These are phyloP conservation scores for Glycine tomentella DNA, from an alignment of 306 rosid species.

Conservation along the genomic window DNA sequence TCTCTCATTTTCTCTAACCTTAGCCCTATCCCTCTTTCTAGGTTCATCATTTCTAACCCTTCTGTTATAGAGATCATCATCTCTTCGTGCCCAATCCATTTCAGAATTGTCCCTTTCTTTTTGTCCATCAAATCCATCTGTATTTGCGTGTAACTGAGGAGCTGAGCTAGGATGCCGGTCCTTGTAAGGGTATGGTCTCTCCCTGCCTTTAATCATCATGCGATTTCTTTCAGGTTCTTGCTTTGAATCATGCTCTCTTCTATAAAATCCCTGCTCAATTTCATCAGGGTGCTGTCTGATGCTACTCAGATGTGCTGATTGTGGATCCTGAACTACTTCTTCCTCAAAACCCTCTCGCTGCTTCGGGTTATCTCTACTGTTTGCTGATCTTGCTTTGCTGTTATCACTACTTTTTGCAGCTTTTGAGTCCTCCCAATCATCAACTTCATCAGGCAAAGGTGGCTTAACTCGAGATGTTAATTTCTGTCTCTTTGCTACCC, in stretches of 20 bases:
- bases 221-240: conserved; percentile 79
- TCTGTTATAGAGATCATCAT: conserved; percentile 80
- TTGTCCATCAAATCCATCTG: conserved; percentile 78
- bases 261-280: conserved; percentile 65
- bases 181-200: conserved; percentile 69
- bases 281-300: conserved; percentile 67
- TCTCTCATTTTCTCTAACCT: conserved; percentile 69
- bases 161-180: conserved; percentile 75
- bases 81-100: conserved; percentile 76
- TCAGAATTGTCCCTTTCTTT: conserved; percentile 85
- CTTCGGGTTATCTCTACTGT: conserved; percentile 85
- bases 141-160: conserved; percentile 68
- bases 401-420: conserved; percentile 96
- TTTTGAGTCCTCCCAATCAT: conserved; percentile 83
- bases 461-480: conserved; percentile 67
- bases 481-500: conserved; percentile 56
- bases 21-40: conserved; percentile 87
- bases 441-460: conserved; percentile 62
- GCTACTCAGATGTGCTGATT: conserved; percentile 60
- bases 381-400: conserved; percentile 94
- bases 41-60: conserved; percentile 80
- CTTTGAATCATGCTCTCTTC: conserved; percentile 69
- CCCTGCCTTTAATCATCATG: conserved; percentile 64
- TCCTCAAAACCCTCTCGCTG: conserved; percentile 83
- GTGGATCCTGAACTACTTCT: conserved; percentile 86